These are phyloP conservation scores for Penicillium sp. DNA, from an alignment of 2,329 filamentous ascomycete genomes.

Conservation along the genomic window DNA sequence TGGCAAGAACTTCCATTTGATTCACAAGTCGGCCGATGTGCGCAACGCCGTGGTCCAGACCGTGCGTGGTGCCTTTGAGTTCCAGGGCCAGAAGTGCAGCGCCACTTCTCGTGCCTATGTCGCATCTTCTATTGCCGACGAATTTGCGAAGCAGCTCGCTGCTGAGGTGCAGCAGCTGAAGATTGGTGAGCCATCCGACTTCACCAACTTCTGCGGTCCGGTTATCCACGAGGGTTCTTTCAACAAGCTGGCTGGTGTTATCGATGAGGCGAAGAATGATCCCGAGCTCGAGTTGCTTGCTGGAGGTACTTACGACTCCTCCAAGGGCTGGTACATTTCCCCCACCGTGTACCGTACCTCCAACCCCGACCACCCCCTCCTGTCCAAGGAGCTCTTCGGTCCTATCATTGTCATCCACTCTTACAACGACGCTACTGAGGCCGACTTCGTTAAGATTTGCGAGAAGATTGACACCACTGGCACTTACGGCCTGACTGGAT, in stretches of 20 bases:
- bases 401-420: constrained; percentile 73
- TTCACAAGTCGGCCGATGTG: constrained; percentile 75
- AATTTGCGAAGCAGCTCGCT: constrained; percentile 67
- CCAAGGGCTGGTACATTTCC: constrained; percentile 78
- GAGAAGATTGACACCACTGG: constrained; percentile 47
- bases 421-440: constrained; percentile 66
- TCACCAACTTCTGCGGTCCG: constrained; percentile 79
- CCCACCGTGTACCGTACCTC: constrained; percentile 78
- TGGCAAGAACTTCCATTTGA: constrained; percentile 89
- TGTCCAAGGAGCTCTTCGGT: constrained; percentile 79
- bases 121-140: constrained; percentile 70
- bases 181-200: constrained; percentile 68
- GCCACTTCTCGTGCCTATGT: constrained; percentile 80
- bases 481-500: constrained; percentile 45
- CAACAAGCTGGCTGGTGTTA: constrained; percentile 74
- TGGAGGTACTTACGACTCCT: constrained; percentile 75
- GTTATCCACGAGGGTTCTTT: constrained; percentile 83
- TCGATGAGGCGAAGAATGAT: constrained; percentile 78
- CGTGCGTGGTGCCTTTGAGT: constrained; percentile 84
- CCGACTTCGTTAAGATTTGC: constrained; percentile 61
- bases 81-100: constrained; percentile 88
- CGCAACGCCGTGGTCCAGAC: constrained; percentile 79
- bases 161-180: constrained; percentile 70
- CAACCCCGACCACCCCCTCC: constrained; percentile 71
- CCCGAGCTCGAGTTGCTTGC: constrained; percentile 68